Base-by-base conservation (phyloP, 257 asterid genomes). In the Solanum bukasovii region DNA sequence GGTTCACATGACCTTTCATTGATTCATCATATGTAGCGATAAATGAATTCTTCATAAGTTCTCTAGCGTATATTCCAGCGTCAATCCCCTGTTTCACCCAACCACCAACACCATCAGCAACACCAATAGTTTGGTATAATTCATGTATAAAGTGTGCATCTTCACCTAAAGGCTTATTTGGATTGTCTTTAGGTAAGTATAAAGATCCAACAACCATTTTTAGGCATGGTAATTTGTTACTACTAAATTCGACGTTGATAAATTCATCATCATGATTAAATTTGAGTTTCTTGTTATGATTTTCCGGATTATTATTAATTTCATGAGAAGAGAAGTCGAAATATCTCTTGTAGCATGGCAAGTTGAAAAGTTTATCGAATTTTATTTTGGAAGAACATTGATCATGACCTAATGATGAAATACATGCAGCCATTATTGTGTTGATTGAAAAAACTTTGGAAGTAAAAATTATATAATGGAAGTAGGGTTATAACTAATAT, bases 81-180 rank as follows among this genome's bases (percentile, higher is more conserved):
- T 88, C 89, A 5, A 88, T 52, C 2, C 90, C 91, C 12, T 3
- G 20, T 6, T 12, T 84, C 5, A 27, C 85, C 92, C 92, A 90
- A 1, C 92, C 87, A 37, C 92, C 91, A 7, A 88, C 92, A 7
- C 67, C 67, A 59, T 59, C 67, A 59, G 67, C 67, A 20, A 59
- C 25, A 23, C 92, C 91, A 13, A 89, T 86, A 2, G 91, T 87
- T 59, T 89, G 67, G 21, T 31, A 75, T 20, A 61, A 70, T 29
- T 27, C 29, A 21, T 49, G 70, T 18, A 89, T 85, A 70, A 91
- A 91, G 85, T 89, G 90, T 18, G 92, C 88, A 52, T 91, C 92
- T 7, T 91, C 92, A 7, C 92, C 92, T 9, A 29, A 72, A 2
- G 89, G 92, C 12, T 59, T 85, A 0, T 7, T 13, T 16, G 84